Base-by-base conservation (phyloP, 495 filamentous ascomycete genomes). In the Hypomontagnella submonticulosa region DNA sequence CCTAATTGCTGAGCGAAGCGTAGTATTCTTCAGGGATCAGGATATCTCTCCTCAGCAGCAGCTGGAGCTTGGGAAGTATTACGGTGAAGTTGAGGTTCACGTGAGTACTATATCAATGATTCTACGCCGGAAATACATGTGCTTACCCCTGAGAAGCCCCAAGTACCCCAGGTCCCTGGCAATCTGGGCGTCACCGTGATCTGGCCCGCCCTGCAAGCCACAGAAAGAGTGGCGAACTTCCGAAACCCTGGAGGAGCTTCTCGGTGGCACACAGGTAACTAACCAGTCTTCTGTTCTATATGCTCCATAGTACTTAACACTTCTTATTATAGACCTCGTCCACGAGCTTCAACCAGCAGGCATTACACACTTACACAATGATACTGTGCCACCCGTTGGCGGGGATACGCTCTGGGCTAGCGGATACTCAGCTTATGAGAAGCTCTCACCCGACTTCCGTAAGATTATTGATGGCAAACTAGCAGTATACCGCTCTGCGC, bases 1-100 rank as follows among this genome's bases (percentile, higher is more conserved):
- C 23, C 73, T 91, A 52, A 88, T 92, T 60, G 88, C 89, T 2
- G 88, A 90, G 72, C 77, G 90, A 27, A 89, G 87, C 55, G 89
- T 92, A 9, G 89, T 92, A 32, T 91, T 92, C 74, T 89, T 92
- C 77, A 80, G 90, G 4, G 81, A 90, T 61, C 90, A 92, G 66
- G 87, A 91, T 53, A 77, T 92, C 41, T 80, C 81, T 5, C 88
- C 89, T 1, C 87, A 90, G 64, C 81, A 91, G 66, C 89, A 91
- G 65, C 87, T 87, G 50, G 80, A 78, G 12, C 74, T 92, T 9
- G 88, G 88, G 0, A 84, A 91, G 67, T 83, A 82, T 61, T 90
- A 80, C 68, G 89, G 89, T 0, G 84, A 88, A 57, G 74, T 89
- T 38, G 88, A 92, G 61, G 71, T 91, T 23, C 89, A 90, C 71